Conservation (phyloP, 2,329 filamentous ascomycete species). For the Fonsecaea erecta region DNA sequence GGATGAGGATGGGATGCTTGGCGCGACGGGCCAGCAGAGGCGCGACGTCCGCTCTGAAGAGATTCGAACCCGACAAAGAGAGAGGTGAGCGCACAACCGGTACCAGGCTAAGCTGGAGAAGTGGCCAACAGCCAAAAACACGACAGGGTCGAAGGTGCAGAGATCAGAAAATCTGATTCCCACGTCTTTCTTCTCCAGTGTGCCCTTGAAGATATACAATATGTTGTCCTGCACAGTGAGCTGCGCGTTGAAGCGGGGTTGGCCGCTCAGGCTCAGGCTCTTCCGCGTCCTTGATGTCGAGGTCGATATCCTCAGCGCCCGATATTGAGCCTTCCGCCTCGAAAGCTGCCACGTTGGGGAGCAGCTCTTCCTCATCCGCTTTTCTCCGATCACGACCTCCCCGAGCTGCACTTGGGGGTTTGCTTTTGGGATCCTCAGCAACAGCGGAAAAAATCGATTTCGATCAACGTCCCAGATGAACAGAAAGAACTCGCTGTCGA, state of each 20-base stretch:
- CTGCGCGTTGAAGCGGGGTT: constrained; percentile 84
- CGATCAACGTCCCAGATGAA: constrained; percentile 95
- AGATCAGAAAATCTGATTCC: constrained; percentile 97
- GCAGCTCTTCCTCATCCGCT: constrained; percentile 87
- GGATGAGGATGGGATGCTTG: constrained; percentile 77
- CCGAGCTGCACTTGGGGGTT: constrained; percentile 28
- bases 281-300: constrained; percentile 50
- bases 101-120: constrained; percentile 74
- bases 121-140: constrained; percentile 77
- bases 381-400: constrained; percentile 72
- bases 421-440: constrained; percentile 70
- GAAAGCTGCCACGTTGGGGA: constrained; percentile 83
- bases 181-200: constrained; percentile 90
- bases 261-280: constrained; percentile 61
- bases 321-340: constrained; percentile 71
- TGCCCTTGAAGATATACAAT: constrained; percentile 92
- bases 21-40: constrained; percentile 76
- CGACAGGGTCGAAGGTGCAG: constrained; percentile 78
- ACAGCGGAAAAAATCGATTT: constrained; percentile 89
- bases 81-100: constrained; percentile 64
- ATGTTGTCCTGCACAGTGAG: constrained; percentile 89
- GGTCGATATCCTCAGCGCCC: constrained; percentile 55
- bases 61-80: constrained; percentile 69
- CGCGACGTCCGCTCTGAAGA: constrained; percentile 68
- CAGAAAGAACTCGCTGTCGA: constrained; percentile 96